A percentile compares a stretch with the other conserved stretches of the same genome.
Evolutionary conservation across 805 yeast species (phyloP).

Genomic region (Jamesozyma spencerorum): DNA sequence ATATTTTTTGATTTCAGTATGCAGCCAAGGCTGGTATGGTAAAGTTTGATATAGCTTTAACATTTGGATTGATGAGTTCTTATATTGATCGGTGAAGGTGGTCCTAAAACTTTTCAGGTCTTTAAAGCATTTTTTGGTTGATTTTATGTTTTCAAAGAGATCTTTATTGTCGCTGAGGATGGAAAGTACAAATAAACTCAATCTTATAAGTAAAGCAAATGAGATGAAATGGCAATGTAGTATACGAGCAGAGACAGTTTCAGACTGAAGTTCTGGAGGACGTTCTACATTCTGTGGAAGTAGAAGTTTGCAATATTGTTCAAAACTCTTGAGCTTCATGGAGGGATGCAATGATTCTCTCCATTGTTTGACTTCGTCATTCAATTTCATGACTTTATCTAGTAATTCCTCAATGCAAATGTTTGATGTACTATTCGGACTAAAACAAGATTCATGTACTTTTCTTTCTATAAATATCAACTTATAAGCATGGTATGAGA

Average conservation of each 20-base stretch:
- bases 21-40: constrained; percentile 14
- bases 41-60: constrained; percentile 13
- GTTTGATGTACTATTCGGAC: constrained; percentile 4
- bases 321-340: constrained; percentile 9
- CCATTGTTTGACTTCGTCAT: constrained; percentile 8
- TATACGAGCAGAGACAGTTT: constrained; percentile 7
- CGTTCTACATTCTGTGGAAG: constrained; percentile 3
- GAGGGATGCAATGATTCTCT: constrained; percentile 8
- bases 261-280: constrained; percentile 6
- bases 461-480: constrained; percentile 7
- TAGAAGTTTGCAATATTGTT: constrained; percentile 7
- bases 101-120: constrained; percentile 1
- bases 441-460: constrained; percentile 6
- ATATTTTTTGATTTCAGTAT: constrained; percentile 9
- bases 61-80: constrained; percentile 10
- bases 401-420: constrained; percentile 10
- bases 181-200: constrained; percentile 10
- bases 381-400: constrained; percentile 5
- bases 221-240: constrained; percentile 9
- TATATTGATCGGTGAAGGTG: constrained; percentile 3
- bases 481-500: constrained; percentile 7
- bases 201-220: constrained; percentile 4
- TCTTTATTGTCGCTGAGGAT: constrained; percentile 13
- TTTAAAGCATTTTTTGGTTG: neutral
- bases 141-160: neutral